phyloP scores from a whole-genome alignment of 2,329 filamentous ascomycete genomes.

The Exophiala sideris region DNA sequence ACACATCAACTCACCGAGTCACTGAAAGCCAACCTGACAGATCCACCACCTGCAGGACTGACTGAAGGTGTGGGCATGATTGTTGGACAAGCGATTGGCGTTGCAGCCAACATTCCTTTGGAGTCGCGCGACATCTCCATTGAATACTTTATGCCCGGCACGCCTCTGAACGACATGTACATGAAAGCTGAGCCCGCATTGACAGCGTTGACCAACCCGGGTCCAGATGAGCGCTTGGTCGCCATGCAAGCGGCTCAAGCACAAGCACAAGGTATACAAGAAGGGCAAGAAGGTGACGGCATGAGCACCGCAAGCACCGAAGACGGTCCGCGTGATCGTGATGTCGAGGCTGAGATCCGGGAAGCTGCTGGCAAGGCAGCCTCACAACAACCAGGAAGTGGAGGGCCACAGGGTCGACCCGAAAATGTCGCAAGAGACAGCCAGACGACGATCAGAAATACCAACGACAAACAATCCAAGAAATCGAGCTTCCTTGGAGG shows the following conservation, averaged over 20 bases:
- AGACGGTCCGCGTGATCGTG: constrained; percentile 22
- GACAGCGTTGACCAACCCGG: constrained; percentile 55
- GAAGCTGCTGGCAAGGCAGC: constrained; percentile 24
- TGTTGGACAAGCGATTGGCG: constrained; percentile 81
- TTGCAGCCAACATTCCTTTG: constrained; percentile 79
- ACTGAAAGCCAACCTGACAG: constrained; percentile 69
- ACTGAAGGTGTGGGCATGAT: constrained; percentile 89
- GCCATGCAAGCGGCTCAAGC: constrained; percentile 18
- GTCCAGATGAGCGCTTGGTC: constrained; percentile 26
- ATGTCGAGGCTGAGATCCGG: constrained; percentile 24
- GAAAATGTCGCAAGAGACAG: constrained; percentile 21
- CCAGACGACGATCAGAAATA: constrained; percentile 19
- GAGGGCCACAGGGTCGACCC: constrained; percentile 11
- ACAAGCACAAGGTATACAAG: constrained; percentile 23
- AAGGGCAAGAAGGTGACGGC: constrained; percentile 23
- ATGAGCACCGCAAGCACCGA: constrained; percentile 24
- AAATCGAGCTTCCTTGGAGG: constrained; percentile 41
- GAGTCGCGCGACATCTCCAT: constrained; percentile 90
- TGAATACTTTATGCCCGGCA: constrained; percentile 77
- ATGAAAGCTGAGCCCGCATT: constrained; percentile 79
- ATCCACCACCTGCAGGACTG: constrained; percentile 75
- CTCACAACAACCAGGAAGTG: constrained; percentile 8
- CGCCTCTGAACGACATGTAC: constrained; percentile 63
- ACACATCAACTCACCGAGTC: constrained; percentile 66
- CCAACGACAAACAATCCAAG: constrained; percentile 35